These are phyloP conservation scores for Xenosphaeropsis pyriputrescens DNA, from an alignment of 2,329 filamentous ascomycete genomes.

Conservation along the genomic window DNA sequence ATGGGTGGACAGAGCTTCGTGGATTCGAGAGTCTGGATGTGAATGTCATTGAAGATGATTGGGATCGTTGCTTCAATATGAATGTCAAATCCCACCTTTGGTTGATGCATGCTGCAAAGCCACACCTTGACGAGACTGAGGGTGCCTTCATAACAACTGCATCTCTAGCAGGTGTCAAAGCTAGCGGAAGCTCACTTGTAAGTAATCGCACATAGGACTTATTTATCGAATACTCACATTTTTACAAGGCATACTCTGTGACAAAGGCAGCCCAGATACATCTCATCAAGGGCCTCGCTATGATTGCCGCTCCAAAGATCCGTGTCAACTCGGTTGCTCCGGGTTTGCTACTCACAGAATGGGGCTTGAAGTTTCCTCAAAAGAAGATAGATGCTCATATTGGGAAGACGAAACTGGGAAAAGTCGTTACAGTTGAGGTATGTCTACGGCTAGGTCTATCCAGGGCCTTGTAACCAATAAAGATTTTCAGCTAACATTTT, in stretches of 20 bases:
- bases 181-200: slow-evolving; percentile 44
- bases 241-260: slow-evolving; percentile 50
- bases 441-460: too few species aligned
- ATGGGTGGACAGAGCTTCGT: slow-evolving; percentile 36
- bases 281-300: slow-evolving; percentile 36
- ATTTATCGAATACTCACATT: background rate
- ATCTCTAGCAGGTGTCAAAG: slow-evolving; percentile 47
- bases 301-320: slow-evolving; percentile 36
- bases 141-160: slow-evolving; percentile 51
- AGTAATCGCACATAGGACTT: slow-evolving; percentile 3
- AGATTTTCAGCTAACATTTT: slow-evolving; percentile 2
- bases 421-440: slow-evolving; percentile 37
- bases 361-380: slow-evolving; percentile 43
- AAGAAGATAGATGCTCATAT: slow-evolving; percentile 39
- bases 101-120: slow-evolving; percentile 38
- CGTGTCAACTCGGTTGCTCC: slow-evolving; percentile 45
- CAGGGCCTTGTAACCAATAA: background rate
- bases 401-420: slow-evolving; percentile 43
- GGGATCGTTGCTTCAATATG: slow-evolving; percentile 42
- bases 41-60: slow-evolving; percentile 39
- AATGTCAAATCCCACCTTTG: slow-evolving; percentile 50
- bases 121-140: slow-evolving; percentile 37
- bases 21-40: slow-evolving; percentile 32
- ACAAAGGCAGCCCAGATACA: slow-evolving; percentile 62
- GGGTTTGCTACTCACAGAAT: slow-evolving; percentile 41